Base-by-base conservation (phyloP, 495 filamentous ascomycete species). In the Penicillium taxi region DNA sequence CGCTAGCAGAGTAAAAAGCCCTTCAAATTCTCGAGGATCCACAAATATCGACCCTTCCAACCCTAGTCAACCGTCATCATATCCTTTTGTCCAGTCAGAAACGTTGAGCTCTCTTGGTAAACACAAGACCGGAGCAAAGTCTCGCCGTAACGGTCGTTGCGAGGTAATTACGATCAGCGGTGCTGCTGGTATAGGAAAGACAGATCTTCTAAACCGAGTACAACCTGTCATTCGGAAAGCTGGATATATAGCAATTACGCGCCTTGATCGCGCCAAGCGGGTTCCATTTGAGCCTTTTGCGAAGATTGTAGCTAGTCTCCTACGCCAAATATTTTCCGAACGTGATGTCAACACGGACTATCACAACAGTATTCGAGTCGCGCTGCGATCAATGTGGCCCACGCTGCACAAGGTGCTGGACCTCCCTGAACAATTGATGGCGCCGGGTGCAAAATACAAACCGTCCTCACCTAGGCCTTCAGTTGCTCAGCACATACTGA, bases 301-400 rank as follows among this genome's bases (percentile, higher is more conserved):
- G 2, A 83, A 81, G 48, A 64, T 89, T 2, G 64, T 94, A 41
- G 84, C 84, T 5, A 88, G 82, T 25, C 64, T 94, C 4, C 83
- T 95, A 44, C 82, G 86, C 32, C 88, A 95, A 48, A 87, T 93
- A 6, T 94, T 90, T 64, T 89, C 86, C 0, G 87, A 95, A 53
- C 80, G 80, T 35, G 84, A 94, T 59, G 81, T 89, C 2, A 78
- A 79, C 2, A 93, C 83, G 0, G 72, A 82, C 3, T 91, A 93
- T 47, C 88, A 95, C 42, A 74, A 82, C 37, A 70, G 69, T 32
- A 59, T 95, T 12, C 78, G 84, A 38, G 67, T 74, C 14, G 83
- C 82, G 36, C 72, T 90, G 30, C 76, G 78, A 12, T 78, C 82
- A 3, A 73, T 85, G 39, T 95, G 87, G 87, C 71, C 79, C 5